Evolutionary conservation across 179 eudicot genomes (phyloP).

Genomic region (Silene noctiflora): DNA sequence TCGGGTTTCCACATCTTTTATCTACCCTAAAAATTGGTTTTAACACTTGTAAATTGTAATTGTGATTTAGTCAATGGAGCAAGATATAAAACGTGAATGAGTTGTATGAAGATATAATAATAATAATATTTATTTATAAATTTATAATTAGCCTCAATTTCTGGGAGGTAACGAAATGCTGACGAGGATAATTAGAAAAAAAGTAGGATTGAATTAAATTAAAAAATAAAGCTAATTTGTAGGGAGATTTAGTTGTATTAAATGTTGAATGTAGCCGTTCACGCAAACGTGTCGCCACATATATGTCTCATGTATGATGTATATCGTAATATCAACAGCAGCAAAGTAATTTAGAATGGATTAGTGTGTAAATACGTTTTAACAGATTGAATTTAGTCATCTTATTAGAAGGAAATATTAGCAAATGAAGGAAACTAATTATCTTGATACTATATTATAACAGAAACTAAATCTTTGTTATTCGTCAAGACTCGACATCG

Average conservation of each 20-base stretch:
- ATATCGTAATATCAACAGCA: no score
- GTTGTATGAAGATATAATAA: not conserved
- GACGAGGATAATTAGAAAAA: conserved; percentile 20
- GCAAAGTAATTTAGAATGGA: not conserved
- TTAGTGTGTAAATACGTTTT: not conserved
- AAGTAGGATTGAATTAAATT: no score
- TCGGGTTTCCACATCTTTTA: no score
- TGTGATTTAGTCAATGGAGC: no score
- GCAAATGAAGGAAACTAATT: conserved; percentile 1
- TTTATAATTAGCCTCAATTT: not conserved
- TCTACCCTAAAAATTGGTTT: no score
- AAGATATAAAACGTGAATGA: conserved; percentile 7
- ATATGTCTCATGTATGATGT: conserved; percentile 16
- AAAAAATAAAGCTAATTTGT: not conserved
- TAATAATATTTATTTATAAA: no score
- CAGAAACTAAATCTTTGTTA: not conserved
- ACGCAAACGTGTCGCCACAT: conserved; percentile 55
- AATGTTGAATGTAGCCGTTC: not conserved
- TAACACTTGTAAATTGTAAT: no score
- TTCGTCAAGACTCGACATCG: not conserved
- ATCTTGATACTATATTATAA: not conserved
- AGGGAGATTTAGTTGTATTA: not conserved
- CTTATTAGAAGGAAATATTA: not conserved
- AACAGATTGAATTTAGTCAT: conserved; percentile 3
- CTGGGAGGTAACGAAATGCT: conserved; percentile 10